Base-by-base conservation (phyloP, 306 rosid species). In the Nissolia schottii region DNA sequence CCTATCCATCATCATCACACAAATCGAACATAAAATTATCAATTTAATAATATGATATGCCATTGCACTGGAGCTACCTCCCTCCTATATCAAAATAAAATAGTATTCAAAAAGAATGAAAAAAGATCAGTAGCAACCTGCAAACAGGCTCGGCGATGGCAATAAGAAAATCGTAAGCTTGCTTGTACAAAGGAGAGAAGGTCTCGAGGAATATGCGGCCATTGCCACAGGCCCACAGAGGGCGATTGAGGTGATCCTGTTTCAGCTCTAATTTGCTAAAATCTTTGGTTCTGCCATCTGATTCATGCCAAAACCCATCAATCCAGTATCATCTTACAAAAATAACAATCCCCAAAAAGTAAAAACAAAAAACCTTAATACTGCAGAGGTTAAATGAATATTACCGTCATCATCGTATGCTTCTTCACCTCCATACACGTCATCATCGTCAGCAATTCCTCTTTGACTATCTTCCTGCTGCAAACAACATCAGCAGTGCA, bases 61-160 rank as follows among this genome's bases (percentile, higher is more conserved):
- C 65, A 29, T 3, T 31, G 16, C 53, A 51, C n/a, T n/a, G n/a
- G n/a, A n/a, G n/a, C n/a, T n/a, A n/a, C n/a, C n/a, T n/a, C n/a
- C n/a, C n/a, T n/a, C n/a, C n/a, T n/a, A n/a, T n/a, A n/a, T n/a
- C n/a, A n/a, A n/a, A n/a, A n/a, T n/a, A n/a, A n/a, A n/a, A n/a
- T n/a, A n/a, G n/a, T n/a, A n/a, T n/a, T n/a, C n/a, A n/a, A n/a
- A n/a, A n/a, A n/a, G n/a, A n/a, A n/a, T n/a, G n/a, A n/a, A n/a
- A 14, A 43, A 13, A 43, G 19, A n/a, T n/a, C n/a, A n/a, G 8
- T 3, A 45, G 51, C 20, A 45, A 94, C 97, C 97, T 86, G 88
- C 98, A 94, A 80, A 94, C 97, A 10, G 96, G 98, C 75, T 94
- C 96, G 0, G 96, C 97, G 13, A 94, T 91, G 70, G 97, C 98